A percentile compares a stretch with the other conserved stretches of the same genome.
These are phyloP conservation scores for Fonsecaea pedrosoi DNA, from an alignment of 2,329 filamentous ascomycete genomes.

Conservation along the genomic window DNA sequence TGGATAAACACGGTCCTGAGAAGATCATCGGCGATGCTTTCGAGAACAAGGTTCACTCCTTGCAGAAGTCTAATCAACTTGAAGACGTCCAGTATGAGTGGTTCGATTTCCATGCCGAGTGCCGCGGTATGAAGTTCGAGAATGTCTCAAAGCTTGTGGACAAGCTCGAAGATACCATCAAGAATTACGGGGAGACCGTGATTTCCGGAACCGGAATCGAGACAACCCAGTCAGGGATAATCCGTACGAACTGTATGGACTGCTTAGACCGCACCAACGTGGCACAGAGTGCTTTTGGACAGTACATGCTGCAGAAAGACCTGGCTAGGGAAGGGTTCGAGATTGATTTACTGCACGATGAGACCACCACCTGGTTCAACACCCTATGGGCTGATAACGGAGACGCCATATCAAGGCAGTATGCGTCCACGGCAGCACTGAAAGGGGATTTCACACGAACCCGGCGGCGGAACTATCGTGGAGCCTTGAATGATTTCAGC, in stretches of 20 bases:
- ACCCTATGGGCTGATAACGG: conserved; percentile 97
- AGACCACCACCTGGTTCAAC: conserved; percentile 91
- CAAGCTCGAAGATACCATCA: conserved; percentile 70
- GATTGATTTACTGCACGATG: conserved; percentile 76
- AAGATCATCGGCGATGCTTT: conserved; percentile 79
- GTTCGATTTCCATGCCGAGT: conserved; percentile 96
- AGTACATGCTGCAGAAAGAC: conserved; percentile 80
- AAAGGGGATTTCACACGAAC: conserved; percentile 95
- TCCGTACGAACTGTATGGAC: conserved; percentile 99
- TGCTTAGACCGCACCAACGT: conserved; percentile 96
- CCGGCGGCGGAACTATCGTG: conserved; percentile 85
- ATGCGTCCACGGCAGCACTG: conserved; percentile 91
- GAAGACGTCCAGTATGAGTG: conserved; percentile 78
- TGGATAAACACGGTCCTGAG: conserved; percentile 88
- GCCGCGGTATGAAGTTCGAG: conserved; percentile 96
- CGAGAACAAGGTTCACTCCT: conserved; percentile 67
- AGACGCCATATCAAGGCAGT: conserved; percentile 93
- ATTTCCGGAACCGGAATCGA: conserved; percentile 53
- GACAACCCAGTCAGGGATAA: conserved; percentile 70
- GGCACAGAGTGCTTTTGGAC: conserved; percentile 88
- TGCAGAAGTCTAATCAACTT: conserved; percentile 68
- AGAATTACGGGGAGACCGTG: conserved; percentile 74
- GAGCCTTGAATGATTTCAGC: conserved; percentile 88
- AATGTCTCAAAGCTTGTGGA: conserved; percentile 84
- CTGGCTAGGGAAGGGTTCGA: conserved; percentile 77